Conservation (phyloP, 2,329 filamentous ascomycete genomes). For the Pseudogymnoascus verrucosus region DNA sequence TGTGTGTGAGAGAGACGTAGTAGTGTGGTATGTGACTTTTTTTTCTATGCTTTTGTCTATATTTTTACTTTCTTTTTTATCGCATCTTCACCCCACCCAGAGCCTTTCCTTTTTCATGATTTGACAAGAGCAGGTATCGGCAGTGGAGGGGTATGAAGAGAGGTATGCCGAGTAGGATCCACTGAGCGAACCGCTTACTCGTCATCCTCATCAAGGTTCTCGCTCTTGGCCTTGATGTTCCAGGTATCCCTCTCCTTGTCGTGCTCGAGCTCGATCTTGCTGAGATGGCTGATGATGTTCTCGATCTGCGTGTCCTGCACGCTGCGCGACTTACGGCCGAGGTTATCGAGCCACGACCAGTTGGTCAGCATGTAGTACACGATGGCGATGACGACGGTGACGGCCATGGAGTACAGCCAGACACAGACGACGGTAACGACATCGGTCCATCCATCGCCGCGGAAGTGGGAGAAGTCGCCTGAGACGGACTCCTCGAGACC, state of each 20-base stretch:
- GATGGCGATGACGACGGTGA: slow-evolving; percentile 57
- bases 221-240: slow-evolving; percentile 36
- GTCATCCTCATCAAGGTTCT: slow-evolving; percentile 38
- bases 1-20: background rate
- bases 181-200: slow-evolving; percentile 28
- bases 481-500: slow-evolving; percentile 31
- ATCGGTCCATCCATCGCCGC: slow-evolving; percentile 35
- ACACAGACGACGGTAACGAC: slow-evolving; percentile 56
- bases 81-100: background rate
- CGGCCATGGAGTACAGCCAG: slow-evolving; percentile 59
- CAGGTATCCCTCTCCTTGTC: slow-evolving; percentile 41
- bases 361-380: slow-evolving; percentile 56
- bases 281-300: slow-evolving; percentile 57
- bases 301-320: slow-evolving; percentile 56
- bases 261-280: slow-evolving; percentile 55
- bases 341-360: slow-evolving; percentile 49
- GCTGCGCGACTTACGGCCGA: slow-evolving; percentile 55
- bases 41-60: slow-evolving; percentile 3
- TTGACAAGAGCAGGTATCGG: background rate
- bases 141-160: background rate
- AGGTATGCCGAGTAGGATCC: background rate
- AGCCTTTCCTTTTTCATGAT: background rate
- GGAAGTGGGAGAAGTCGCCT: slow-evolving; percentile 30
- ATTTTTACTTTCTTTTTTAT: background rate
- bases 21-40: background rate